Conservation (phyloP, 2,329 filamentous ascomycete genomes). For the Harringtonia aguacate region DNA sequence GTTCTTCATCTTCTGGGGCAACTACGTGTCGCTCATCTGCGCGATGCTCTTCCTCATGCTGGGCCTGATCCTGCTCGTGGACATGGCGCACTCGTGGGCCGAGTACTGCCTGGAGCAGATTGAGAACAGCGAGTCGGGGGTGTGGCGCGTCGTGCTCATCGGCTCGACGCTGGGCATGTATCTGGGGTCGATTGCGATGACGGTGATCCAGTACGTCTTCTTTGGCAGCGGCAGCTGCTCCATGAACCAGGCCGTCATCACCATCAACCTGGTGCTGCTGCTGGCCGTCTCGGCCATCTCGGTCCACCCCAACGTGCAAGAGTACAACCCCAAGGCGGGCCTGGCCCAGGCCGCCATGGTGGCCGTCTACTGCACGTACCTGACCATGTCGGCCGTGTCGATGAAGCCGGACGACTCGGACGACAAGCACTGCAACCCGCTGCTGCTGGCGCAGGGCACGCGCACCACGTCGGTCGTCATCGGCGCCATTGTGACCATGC, state of each 20-base stretch:
- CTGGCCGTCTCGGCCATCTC: slow-evolving; percentile 73
- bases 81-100: slow-evolving; percentile 93
- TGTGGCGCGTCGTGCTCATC: slow-evolving; percentile 81
- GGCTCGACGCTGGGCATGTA: slow-evolving; percentile 94
- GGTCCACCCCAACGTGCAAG: slow-evolving; percentile 82
- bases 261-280: slow-evolving; percentile 81
- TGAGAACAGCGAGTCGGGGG: slow-evolving; percentile 71
- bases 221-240: slow-evolving; percentile 73
- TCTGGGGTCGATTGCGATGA: slow-evolving; percentile 81
- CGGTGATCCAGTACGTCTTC: slow-evolving; percentile 93
- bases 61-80: slow-evolving; percentile 83
- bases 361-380: slow-evolving; percentile 93
- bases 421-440: slow-evolving; percentile 84
- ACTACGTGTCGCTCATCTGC: slow-evolving; percentile 79
- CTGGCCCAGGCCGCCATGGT: slow-evolving; percentile 98
- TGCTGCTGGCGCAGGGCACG: slow-evolving; percentile 75
- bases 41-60: slow-evolving; percentile 91
- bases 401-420: slow-evolving; percentile 96
- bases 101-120: slow-evolving; percentile 94
- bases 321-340: slow-evolving; percentile 84
- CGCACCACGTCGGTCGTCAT: slow-evolving; percentile 85
- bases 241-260: slow-evolving; percentile 96
- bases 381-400: slow-evolving; percentile 94
- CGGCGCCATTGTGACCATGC: slow-evolving; percentile 89
- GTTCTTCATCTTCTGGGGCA: slow-evolving; percentile 94